These are phyloP conservation scores for Teratosphaeria gauchensis DNA, from an alignment of 2,329 filamentous ascomycete species.

Conservation along the genomic window DNA sequence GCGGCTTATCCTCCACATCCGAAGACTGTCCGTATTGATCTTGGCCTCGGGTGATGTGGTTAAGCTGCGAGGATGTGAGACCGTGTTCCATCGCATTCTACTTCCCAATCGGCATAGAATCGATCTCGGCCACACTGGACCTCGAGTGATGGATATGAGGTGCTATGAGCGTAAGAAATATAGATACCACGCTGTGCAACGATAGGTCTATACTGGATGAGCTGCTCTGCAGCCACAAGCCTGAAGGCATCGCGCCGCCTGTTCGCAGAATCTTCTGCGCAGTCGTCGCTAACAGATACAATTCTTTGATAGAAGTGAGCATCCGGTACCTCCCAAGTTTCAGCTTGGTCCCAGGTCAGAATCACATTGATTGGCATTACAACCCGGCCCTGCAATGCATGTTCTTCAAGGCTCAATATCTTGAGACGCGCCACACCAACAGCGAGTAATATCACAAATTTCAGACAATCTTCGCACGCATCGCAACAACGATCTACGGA, in stretches of 20 bases:
- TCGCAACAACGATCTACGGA: no score
- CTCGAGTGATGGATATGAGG: no score
- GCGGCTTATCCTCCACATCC: neutral
- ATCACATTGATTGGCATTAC: neutral
- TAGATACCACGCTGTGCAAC: no score
- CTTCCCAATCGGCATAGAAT: neutral
- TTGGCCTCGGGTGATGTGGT: neutral
- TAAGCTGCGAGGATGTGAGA: neutral
- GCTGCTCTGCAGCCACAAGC: no score
- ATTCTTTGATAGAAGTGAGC: neutral
- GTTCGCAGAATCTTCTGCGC: no score
- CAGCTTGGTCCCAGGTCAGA: neutral
- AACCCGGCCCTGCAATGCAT: neutral
- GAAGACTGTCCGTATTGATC: neutral
- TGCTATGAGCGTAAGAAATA: no score
- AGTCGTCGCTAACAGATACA: neutral
- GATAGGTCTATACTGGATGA: no score
- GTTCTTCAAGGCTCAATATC: neutral
- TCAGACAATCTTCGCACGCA: no score
- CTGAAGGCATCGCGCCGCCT: no score
- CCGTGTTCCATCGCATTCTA: neutral
- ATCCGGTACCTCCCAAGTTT: neutral
- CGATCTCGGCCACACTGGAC: neutral
- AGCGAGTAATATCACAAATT: no score
- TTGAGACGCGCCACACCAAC: no score